These are phyloP conservation scores for Ophiobolus disseminans DNA, from an alignment of 2,329 filamentous ascomycete genomes.

Conservation along the genomic window DNA sequence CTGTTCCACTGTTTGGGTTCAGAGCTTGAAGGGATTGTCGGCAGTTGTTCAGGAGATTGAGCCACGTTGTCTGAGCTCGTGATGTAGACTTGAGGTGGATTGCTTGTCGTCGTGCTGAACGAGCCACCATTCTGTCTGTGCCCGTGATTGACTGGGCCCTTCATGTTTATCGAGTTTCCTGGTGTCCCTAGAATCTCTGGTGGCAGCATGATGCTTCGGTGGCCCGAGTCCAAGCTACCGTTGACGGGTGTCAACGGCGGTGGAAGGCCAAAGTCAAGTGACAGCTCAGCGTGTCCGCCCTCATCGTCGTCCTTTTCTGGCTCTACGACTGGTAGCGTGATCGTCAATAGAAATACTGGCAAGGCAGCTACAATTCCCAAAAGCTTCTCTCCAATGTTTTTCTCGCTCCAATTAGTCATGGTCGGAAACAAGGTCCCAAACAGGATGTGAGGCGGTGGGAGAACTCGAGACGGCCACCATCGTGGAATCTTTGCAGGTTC, in stretches of 20 bases:
- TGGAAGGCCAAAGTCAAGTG: conserved; percentile 42
- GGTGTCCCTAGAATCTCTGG: conserved; percentile 22
- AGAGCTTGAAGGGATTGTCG: conserved; percentile 17
- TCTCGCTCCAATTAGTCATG: conserved; percentile 79
- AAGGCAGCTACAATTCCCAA: conserved; percentile 85
- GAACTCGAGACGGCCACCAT: conserved; percentile 82
- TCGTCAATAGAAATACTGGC: conserved; percentile 86
- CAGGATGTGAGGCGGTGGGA: conserved; percentile 76
- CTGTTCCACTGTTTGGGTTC: conserved; percentile 76
- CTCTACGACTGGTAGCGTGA: conserved; percentile 91
- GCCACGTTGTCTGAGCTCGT: conserved; percentile 44
- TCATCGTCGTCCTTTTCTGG: conserved; percentile 58
- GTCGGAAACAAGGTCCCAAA: conserved; percentile 84
- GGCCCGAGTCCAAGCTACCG: conserved; percentile 25
- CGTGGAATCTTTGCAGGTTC: conserved; percentile 56
- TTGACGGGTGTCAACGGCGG: conserved; percentile 31
- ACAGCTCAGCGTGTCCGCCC: conserved; percentile 20
- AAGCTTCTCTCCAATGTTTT: conserved; percentile 83
- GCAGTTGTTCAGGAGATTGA: conserved; percentile 47
- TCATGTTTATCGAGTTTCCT: conserved; percentile 15
- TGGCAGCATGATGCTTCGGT: conserved; percentile 28
- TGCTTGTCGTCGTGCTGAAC: conserved; percentile 23
- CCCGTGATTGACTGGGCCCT: not conserved
- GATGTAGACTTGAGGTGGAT: conserved; percentile 37
- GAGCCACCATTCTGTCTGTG: conserved; percentile 8